phyloP scores from a whole-genome alignment of 257 asterid genomes.

The Nicotiana sylvestris region DNA sequence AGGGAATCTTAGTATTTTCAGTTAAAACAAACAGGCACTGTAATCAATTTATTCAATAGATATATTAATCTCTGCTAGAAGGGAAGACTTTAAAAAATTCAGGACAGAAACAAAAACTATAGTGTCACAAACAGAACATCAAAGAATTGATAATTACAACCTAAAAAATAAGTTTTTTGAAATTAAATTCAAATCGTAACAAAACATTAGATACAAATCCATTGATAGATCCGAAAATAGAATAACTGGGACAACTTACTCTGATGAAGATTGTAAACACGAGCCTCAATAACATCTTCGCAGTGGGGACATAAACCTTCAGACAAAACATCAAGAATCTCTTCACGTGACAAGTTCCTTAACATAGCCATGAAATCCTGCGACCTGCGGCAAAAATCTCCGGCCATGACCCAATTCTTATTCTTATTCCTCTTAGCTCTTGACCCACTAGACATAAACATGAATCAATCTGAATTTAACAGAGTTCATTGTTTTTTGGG shows the following conservation, averaged over 20 bases:
- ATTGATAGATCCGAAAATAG: background rate
- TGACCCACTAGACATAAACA: background rate
- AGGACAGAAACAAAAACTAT: no score
- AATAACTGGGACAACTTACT: background rate
- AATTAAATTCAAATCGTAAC: background rate
- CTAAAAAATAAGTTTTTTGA: background rate
- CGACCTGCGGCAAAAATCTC: background rate
- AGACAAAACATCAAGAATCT: constrained; percentile 27
- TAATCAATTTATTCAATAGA: no score
- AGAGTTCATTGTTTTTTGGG: background rate
- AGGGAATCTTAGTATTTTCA: no score
- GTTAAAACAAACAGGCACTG: no score
- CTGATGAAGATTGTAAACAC: background rate
- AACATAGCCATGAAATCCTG: constrained; percentile 16
- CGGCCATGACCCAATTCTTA: constrained; percentile 4
- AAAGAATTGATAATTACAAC: background rate
- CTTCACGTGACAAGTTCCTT: constrained; percentile 11
- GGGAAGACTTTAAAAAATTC: no score
- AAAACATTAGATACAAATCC: background rate
- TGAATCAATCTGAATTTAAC: no score
- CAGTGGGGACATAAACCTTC: constrained; percentile 21
- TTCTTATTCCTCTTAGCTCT: background rate
- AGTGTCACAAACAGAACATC: background rate
- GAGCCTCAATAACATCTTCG: constrained; percentile 15
- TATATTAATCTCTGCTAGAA: no score